Evolutionary conservation across 768 basidiomycete species (phyloP).

Genomic region (Hydnum rufescens): DNA sequence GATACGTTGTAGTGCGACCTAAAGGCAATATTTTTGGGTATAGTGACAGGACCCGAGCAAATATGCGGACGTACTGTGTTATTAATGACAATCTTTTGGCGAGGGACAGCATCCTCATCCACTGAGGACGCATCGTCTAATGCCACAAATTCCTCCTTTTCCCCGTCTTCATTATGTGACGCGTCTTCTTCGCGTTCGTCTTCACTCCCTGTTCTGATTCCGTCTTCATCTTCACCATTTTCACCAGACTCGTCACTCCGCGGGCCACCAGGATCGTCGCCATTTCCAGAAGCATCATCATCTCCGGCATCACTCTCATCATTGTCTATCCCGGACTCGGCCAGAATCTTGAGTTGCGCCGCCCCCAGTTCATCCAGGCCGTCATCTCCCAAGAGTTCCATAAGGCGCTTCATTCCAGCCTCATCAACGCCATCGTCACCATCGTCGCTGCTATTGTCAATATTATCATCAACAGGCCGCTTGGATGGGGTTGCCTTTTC

Average conservation of each 20-base stretch:
- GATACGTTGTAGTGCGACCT: conserved; percentile 68
- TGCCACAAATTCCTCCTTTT: conserved; percentile 29
- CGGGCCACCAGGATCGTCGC: conserved; percentile 16
- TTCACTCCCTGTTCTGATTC: conserved; percentile 5
- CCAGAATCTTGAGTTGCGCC: conserved; percentile 29
- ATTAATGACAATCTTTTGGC: conserved; percentile 65
- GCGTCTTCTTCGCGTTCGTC: conserved; percentile 14
- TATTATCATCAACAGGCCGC: conserved; percentile 16
- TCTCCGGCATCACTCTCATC: conserved; percentile 13
- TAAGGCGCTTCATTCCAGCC: conserved; percentile 35
- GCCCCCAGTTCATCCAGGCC: conserved; percentile 45
- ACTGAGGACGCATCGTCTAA: conserved; percentile 45
- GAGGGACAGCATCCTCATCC: conserved; percentile 66
- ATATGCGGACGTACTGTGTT: conserved; percentile 36
- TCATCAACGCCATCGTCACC: conserved; percentile 29
- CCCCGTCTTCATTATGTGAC: conserved; percentile 16
- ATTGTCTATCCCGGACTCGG: conserved; percentile 10
- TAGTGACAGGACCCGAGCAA: background rate
- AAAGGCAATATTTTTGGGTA: background rate
- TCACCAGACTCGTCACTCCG: conserved; percentile 17
- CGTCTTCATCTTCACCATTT: conserved; percentile 13
- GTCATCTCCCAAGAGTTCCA: conserved; percentile 41
- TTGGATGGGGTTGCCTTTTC: no score
- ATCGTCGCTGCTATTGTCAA: conserved; percentile 10
- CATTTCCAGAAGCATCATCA: conserved; percentile 17